Percentiles rank a stretch among this genome's conserved stretches.
These are phyloP conservation scores for Juglanconis juglandina DNA, from an alignment of 2,329 filamentous ascomycete genomes.

Conservation along the genomic window DNA sequence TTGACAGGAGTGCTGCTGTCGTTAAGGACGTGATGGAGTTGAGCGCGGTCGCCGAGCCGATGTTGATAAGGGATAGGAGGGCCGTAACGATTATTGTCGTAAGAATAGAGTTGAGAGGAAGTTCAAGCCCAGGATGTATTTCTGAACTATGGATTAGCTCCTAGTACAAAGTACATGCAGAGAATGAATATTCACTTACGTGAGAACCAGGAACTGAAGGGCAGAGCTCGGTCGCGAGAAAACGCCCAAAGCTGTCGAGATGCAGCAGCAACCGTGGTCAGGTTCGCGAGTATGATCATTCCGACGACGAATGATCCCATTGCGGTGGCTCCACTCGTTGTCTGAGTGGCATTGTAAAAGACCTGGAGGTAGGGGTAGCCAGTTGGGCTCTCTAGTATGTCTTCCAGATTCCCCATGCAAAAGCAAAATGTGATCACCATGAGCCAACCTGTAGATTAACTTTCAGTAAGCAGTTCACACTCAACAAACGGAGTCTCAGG, in stretches of 20 bases:
- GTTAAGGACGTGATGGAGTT: slow-evolving; percentile 20
- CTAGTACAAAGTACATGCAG: too few relatives aligned
- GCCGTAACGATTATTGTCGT: slow-evolving; percentile 11
- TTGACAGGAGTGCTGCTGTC: slow-evolving; percentile 17
- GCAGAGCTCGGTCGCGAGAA: slow-evolving; percentile 34
- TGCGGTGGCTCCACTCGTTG: slow-evolving; percentile 21
- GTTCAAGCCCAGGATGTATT: too few relatives aligned
- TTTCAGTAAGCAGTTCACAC: too few relatives aligned
- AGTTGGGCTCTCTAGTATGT: slow-evolving; percentile 17
- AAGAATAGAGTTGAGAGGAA: slow-evolving; percentile 19
- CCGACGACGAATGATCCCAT: slow-evolving; percentile 26
- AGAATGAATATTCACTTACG: slow-evolving; percentile 2
- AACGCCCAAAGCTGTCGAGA: slow-evolving; percentile 31
- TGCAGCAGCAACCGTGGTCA: slow-evolving; percentile 27
- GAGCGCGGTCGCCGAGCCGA: slow-evolving; percentile 14
- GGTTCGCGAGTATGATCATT: slow-evolving; percentile 23
- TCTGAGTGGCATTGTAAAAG: slow-evolving; percentile 26
- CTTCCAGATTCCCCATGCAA: slow-evolving; percentile 9
- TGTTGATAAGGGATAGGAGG: slow-evolving; percentile 14
- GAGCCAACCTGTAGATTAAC: too few relatives aligned
- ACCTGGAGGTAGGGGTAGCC: slow-evolving; percentile 29
- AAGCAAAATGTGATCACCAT: slow-evolving; percentile 12
- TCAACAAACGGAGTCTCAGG: too few relatives aligned
- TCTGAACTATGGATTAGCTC: too few relatives aligned
- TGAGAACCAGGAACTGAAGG: slow-evolving; percentile 29